phyloP scores from a whole-genome alignment of 345 rosid species.

The Eucalyptus microcorys region DNA sequence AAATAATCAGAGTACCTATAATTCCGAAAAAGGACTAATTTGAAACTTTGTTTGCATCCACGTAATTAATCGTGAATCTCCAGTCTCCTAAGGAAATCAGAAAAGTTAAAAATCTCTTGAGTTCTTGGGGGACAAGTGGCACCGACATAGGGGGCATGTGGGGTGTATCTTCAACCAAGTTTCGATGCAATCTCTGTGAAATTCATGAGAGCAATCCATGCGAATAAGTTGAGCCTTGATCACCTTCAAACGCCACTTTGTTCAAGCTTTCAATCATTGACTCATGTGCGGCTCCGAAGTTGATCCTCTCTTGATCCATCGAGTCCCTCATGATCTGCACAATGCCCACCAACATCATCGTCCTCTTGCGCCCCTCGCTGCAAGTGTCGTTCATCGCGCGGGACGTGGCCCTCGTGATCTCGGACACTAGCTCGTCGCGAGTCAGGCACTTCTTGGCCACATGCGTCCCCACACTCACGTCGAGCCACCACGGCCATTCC shows the following conservation, averaged over 20 bases:
- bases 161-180: not conserved
- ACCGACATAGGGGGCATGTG: not conserved
- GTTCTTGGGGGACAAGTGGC: not conserved
- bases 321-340: too few species aligned
- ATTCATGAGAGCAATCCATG: not conserved
- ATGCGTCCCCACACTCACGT: too few species aligned
- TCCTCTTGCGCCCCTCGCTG: not conserved
- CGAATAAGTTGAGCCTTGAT: not conserved
- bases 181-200: not conserved
- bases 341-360: not conserved
- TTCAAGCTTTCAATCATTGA: not conserved
- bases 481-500: not conserved
- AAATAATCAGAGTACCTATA: too few species aligned
- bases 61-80: too few species aligned
- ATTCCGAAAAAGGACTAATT: too few species aligned
- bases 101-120: not conserved
- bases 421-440: too few species aligned
- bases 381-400: not conserved
- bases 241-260: not conserved
- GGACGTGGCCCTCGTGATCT: not conserved
- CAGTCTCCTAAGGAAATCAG: too few species aligned
- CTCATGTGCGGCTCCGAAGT: not conserved
- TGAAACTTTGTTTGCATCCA: too few species aligned
- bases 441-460: too few species aligned
- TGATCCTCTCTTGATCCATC: not conserved